phyloP scores from a whole-genome alignment of 352 stramenopile genomes.

The Phytopythium aichiense region DNA sequence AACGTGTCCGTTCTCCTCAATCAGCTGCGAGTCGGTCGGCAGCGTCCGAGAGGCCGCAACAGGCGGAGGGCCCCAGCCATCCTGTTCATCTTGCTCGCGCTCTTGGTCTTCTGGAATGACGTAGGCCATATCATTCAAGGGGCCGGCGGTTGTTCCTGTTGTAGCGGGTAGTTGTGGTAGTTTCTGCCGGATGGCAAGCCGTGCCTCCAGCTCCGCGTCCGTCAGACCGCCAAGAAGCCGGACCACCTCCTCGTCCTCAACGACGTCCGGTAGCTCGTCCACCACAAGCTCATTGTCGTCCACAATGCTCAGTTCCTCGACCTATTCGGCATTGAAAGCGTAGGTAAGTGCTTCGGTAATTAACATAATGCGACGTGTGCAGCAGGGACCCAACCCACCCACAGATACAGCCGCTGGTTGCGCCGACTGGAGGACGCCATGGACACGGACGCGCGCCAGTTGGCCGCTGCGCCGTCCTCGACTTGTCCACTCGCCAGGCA shows the following conservation, averaged over 20 bases:
- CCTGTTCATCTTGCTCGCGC: slow-evolving; percentile 42
- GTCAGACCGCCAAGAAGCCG: slow-evolving; percentile 21
- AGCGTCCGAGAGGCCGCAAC: slow-evolving; percentile 6
- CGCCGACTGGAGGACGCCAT: slow-evolving; percentile 6
- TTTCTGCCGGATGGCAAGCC: slow-evolving; percentile 44
- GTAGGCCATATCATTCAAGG: slow-evolving; percentile 48
- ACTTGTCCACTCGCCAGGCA: slow-evolving; percentile 21
- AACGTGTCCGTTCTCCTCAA: slow-evolving; percentile 52
- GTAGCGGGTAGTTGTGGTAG: slow-evolving; percentile 11
- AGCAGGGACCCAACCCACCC: slow-evolving; percentile 7
- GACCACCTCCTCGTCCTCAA: slow-evolving; percentile 21
- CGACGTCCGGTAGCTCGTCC: slow-evolving; percentile 24
- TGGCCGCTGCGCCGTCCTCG: not conserved
- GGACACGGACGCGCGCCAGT: slow-evolving; percentile 16
- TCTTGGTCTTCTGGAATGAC: slow-evolving; percentile 64
- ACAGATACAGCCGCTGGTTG: slow-evolving; percentile 31
- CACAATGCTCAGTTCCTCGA: slow-evolving; percentile 45
- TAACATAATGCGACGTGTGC: not conserved
- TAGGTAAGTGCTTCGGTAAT: not conserved
- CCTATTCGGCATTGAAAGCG: slow-evolving; percentile 4
- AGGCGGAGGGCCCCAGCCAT: slow-evolving; percentile 34
- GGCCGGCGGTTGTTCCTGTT: not conserved
- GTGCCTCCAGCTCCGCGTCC: slow-evolving; percentile 31
- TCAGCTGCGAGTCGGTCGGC: slow-evolving; percentile 63
- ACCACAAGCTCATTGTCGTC: slow-evolving; percentile 48